Conservation (phyloP, 345 rosid species). For the Kandelia obovata region DNA sequence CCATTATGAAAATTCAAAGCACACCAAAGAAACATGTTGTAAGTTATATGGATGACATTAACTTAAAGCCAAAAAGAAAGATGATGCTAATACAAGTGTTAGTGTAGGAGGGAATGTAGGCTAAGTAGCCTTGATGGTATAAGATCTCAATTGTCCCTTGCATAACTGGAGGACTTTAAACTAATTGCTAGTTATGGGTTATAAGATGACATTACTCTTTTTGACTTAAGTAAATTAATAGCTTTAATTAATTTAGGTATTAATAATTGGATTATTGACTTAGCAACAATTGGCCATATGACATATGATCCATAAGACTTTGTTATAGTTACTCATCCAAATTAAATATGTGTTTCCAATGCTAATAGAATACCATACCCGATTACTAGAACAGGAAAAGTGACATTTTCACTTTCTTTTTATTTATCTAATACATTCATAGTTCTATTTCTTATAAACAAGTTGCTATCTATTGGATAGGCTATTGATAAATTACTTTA, state of each 20-base stretch:
- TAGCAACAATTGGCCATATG: background rate
- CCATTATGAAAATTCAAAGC: background rate
- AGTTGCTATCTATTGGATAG: background rate
- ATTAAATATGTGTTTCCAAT: background rate
- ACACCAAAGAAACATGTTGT: background rate
- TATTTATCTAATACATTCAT: background rate
- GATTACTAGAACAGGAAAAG: background rate
- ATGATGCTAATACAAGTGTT: background rate
- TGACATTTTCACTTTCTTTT: background rate
- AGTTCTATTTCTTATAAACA: background rate
- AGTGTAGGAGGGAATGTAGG: too few relatives aligned
- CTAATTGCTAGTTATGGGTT: background rate
- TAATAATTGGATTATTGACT: background rate
- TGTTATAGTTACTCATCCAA: background rate
- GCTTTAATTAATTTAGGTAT: too few relatives aligned
- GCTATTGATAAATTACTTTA: background rate
- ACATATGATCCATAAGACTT: background rate
- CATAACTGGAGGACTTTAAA: background rate
- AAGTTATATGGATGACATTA: background rate
- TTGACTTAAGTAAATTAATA: too few relatives aligned
- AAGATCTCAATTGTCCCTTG: fast-evolving
- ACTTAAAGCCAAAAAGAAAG: background rate
- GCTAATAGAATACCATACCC: background rate
- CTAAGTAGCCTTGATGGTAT: background rate
- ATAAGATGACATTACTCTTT: background rate